A percentile compares a stretch with the other conserved stretches of the same genome.
phyloP scores from a whole-genome alignment of 371 early-diverging fungal genomes.

The Dinochytrium kinnereticum region DNA sequence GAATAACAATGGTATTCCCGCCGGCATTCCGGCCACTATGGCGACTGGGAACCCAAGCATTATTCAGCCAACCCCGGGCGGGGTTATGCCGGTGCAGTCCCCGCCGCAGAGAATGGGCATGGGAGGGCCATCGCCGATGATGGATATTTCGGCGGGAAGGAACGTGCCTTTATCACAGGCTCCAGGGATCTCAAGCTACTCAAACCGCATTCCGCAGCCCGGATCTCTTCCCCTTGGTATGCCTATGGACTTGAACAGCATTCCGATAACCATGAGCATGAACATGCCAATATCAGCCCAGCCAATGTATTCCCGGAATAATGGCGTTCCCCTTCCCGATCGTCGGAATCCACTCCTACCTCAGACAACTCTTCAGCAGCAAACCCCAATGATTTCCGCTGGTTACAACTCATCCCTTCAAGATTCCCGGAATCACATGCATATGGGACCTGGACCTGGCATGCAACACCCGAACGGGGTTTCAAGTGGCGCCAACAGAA shows the following conservation, averaged over 20 bases:
- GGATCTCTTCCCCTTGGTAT: background rate
- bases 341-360: too few relatives aligned
- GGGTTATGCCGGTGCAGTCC: background rate
- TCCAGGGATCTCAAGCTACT: background rate
- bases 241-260: constrained; percentile 3
- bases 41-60: background rate
- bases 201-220: background rate
- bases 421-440: background rate
- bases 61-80: background rate
- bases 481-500: background rate
- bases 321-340: too few relatives aligned
- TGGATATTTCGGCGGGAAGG: background rate
- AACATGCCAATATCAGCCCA: background rate
- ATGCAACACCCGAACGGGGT: background rate
- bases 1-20: constrained; percentile 3
- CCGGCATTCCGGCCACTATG: background rate
- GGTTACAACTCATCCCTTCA: background rate
- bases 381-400: background rate
- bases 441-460: background rate
- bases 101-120: constrained; percentile 1
- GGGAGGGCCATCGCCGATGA: constrained; percentile 8
- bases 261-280: constrained; percentile 13
- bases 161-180: background rate
- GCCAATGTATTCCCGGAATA: background rate
- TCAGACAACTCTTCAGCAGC: too few relatives aligned